Percentiles rank a stretch among this genome's conserved stretches.
Conservation (phyloP, 2,329 filamentous ascomycete genomes). For the Scortechinia acanthostroma region DNA sequence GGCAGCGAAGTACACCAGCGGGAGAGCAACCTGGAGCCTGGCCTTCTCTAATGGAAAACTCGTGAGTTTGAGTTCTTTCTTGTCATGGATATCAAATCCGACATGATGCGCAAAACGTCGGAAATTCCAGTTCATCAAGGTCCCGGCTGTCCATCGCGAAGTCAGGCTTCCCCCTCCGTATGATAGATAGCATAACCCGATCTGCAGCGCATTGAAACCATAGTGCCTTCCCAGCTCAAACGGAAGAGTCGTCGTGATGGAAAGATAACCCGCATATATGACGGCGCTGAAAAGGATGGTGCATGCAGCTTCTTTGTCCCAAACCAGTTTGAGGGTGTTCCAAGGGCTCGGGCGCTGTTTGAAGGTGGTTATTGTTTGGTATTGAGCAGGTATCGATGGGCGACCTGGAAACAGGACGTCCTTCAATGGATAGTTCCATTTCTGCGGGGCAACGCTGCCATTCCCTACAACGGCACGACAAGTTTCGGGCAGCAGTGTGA, state of each 20-base stretch:
- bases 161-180: constrained; percentile 33
- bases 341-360: constrained; percentile 31
- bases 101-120: constrained; percentile 8
- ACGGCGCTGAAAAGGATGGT: constrained; percentile 37
- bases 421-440: constrained; percentile 8
- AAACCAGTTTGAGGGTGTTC: constrained; percentile 34
- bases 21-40: neutral
- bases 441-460: constrained; percentile 6
- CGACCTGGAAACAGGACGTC: neutral
- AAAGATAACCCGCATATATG: constrained; percentile 45
- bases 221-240: constrained; percentile 35
- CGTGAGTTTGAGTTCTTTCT: neutral
- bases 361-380: constrained; percentile 4
- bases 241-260: constrained; percentile 44
- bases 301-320: constrained; percentile 28
- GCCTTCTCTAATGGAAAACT: neutral
- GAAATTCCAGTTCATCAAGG: constrained; percentile 39
- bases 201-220: constrained; percentile 29
- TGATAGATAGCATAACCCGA: constrained; percentile 42
- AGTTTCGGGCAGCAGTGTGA: constrained; percentile 7
- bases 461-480: constrained; percentile 1
- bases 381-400: too few species aligned
- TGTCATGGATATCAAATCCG: neutral
- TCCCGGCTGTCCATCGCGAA: constrained; percentile 38
- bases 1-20: neutral